These are phyloP conservation scores for Sporobolomyces roseus DNA, from an alignment of 768 basidiomycete genomes.

Conservation along the genomic window DNA sequence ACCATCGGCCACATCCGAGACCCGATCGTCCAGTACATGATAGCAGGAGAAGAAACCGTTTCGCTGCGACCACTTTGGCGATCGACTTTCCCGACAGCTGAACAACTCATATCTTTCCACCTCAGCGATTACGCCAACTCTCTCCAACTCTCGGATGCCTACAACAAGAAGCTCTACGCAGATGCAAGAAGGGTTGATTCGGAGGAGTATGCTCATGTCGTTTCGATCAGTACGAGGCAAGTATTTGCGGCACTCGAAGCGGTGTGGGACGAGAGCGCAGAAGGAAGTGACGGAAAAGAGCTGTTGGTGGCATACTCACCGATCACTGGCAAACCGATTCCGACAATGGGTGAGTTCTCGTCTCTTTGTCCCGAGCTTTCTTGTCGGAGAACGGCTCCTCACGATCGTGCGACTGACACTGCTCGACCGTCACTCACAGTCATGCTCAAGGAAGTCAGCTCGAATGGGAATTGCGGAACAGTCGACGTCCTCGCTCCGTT, in stretches of 20 bases:
- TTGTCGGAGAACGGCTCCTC: neutral
- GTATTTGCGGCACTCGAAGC: conserved; percentile 32
- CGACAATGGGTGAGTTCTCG: conserved; percentile 19
- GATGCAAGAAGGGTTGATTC: conserved; percentile 31
- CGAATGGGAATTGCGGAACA: conserved; percentile 38
- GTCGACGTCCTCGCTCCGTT: conserved; percentile 32
- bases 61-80: conserved; percentile 23
- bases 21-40: conserved; percentile 31
- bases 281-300: neutral
- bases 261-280: conserved; percentile 23
- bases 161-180: conserved; percentile 31
- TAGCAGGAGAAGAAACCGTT: neutral
- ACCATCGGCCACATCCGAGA: conserved; percentile 35
- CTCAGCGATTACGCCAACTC: conserved; percentile 7
- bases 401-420: neutral
- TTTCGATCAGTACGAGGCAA: conserved; percentile 26
- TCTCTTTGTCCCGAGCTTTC: too few relatives aligned
- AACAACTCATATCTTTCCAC: conserved; percentile 14
- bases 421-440: neutral
- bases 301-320: conserved; percentile 15
- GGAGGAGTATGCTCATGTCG: conserved; percentile 30
- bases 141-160: conserved; percentile 5
- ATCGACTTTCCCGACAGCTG: neutral
- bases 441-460: conserved; percentile 39
- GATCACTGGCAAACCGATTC: conserved; percentile 16